A percentile compares a stretch with the other conserved stretches of the same genome.
These are phyloP conservation scores for Kandelia obovata DNA, from an alignment of 345 rosid genomes.

Conservation along the genomic window DNA sequence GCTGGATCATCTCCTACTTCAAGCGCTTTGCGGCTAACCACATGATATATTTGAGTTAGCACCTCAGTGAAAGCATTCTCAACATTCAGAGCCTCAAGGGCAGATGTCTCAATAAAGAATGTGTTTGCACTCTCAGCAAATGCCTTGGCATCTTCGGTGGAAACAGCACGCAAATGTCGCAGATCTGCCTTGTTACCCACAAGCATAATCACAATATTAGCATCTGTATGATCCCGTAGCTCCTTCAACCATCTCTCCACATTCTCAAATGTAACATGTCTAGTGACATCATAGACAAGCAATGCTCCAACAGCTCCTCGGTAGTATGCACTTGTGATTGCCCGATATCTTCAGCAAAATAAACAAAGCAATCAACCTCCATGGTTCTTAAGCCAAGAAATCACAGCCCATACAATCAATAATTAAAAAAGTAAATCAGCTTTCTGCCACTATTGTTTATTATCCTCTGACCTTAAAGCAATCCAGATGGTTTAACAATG, in stretches of 20 bases:
- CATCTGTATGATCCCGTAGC: conserved; percentile 77
- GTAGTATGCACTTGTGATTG: conserved; percentile 88
- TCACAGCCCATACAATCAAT: background rate
- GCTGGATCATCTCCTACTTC: conserved; percentile 79
- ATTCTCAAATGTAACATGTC: conserved; percentile 80
- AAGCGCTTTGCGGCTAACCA: conserved; percentile 79
- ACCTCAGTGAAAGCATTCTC: conserved; percentile 84
- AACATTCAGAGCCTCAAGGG: conserved; percentile 76
- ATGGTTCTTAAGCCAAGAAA: conserved; percentile 2
- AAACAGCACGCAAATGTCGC: conserved; percentile 77
- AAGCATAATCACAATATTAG: conserved; percentile 85
- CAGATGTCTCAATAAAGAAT: conserved; percentile 86
- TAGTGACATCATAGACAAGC: conserved; percentile 77
- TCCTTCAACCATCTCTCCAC: conserved; percentile 90
- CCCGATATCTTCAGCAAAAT: conserved; percentile 55
- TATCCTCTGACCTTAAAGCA: too few relatives aligned
- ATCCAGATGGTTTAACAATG: too few relatives aligned
- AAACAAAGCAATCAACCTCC: conserved; percentile 4
- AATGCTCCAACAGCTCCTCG: conserved; percentile 88
- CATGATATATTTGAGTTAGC: conserved; percentile 66
- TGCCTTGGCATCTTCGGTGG: conserved; percentile 56
- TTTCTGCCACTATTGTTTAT: too few relatives aligned
- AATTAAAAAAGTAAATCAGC: background rate
- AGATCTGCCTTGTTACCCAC: conserved; percentile 91
- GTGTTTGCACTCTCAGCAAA: conserved; percentile 74